These are phyloP conservation scores for Lasiodiplodia gonubiensis DNA, from an alignment of 2,329 filamentous ascomycete species.

Conservation along the genomic window DNA sequence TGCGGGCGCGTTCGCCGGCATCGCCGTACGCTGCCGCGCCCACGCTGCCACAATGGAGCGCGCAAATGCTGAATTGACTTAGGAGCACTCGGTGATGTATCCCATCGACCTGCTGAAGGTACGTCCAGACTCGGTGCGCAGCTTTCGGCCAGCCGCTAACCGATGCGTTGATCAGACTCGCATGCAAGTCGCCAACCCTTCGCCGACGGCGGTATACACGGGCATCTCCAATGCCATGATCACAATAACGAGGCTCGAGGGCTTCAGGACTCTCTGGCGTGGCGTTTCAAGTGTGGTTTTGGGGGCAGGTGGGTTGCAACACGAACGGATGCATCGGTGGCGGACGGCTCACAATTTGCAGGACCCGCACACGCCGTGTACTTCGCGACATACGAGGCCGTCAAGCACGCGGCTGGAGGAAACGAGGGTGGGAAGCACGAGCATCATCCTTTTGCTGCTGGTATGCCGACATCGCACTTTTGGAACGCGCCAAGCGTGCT, in stretches of 20 bases:
- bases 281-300: slow-evolving; percentile 96
- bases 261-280: slow-evolving; percentile 89
- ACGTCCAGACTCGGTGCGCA: slow-evolving; percentile 36
- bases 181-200: slow-evolving; percentile 94
- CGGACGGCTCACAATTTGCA: slow-evolving; percentile 50
- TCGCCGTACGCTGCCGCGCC: slow-evolving; percentile 70
- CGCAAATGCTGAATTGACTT: slow-evolving; percentile 36
- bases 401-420: slow-evolving; percentile 94
- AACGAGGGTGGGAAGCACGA: slow-evolving; percentile 84
- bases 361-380: slow-evolving; percentile 97
- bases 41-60: slow-evolving; percentile 29
- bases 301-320: slow-evolving; percentile 72
- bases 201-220: slow-evolving; percentile 79
- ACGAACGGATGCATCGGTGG: not conserved
- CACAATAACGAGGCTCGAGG: slow-evolving; percentile 89
- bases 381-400: slow-evolving; percentile 96
- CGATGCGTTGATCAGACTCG: slow-evolving; percentile 69
- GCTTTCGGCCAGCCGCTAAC: not conserved
- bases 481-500: slow-evolving; percentile 27
- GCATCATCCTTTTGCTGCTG: slow-evolving; percentile 91
- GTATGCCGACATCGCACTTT: slow-evolving; percentile 55
- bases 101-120: slow-evolving; percentile 98
- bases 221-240: slow-evolving; percentile 91
- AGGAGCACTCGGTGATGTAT: slow-evolving; percentile 99
- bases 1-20: slow-evolving; percentile 94